Evolutionary conservation across 106 monocot species (phyloP), one percentile per base, ranked within the genome.

Genomic region (Allium sativum): DNA sequence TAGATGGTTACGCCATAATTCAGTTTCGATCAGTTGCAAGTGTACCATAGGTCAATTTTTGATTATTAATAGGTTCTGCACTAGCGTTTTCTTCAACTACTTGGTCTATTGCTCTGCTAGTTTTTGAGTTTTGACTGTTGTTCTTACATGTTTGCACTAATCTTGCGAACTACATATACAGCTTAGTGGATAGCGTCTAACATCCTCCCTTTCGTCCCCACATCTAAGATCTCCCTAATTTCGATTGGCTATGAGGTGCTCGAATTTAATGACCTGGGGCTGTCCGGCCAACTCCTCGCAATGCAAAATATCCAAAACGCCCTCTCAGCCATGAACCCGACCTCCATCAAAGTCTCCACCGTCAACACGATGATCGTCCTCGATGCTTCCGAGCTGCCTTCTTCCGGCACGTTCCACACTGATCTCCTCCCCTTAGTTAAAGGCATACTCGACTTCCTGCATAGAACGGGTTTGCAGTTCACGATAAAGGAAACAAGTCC

Each of bases 241-340:
- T 76, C 82, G 42, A 79, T 87, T 48, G 87, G 82, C 58, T 82
- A 87, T 52, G 86, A 87, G 59, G 76, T 76, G 43, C 68, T 87
- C 16, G 50, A 56, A 11, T 56, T 52, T 56, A 68, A 65, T 4
- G 82, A 82, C 57, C 48, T 70, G 60, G 41, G 51, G 9, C 55
- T 81, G 45, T 63, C 64, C 40, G 57, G 73, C n/a, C 86, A 81
- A 72, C 86, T 86, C 61, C 73, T 86, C 13, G 79, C 87, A 31
- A 79, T 87, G 87, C 78, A 76, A 65, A 86, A 86, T 66, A 72
- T 86, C 47, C 75, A 53, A 60, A 18, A 63, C 48, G 85, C 85
- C 17, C 78, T 86, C 42, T 58, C 65, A 48, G 67, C 79, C 51
- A 52, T 65, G 11, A 53, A 46, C 66, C 22, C 70, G 0, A 12